Percentiles rank a stretch among this genome's conserved stretches.
Conservation (phyloP, 2,329 filamentous ascomycete genomes). For the Ophiosphaerella herpotricha region DNA sequence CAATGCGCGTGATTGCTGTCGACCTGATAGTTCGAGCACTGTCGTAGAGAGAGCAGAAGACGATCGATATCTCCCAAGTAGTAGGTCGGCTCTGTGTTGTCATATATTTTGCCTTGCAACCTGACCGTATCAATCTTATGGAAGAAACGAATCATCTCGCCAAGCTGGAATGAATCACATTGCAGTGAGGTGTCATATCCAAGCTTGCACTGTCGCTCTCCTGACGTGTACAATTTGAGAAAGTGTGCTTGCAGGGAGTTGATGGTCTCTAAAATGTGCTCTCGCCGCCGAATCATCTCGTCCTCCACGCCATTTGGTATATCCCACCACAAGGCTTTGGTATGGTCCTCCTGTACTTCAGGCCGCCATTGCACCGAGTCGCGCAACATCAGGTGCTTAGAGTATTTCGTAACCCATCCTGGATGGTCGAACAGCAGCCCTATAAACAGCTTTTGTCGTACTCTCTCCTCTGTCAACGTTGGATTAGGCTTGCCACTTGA, state of each 20-base stretch:
- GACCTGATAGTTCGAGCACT: constrained; percentile 74
- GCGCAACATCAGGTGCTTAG: constrained; percentile 67
- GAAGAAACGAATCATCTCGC: constrained; percentile 76
- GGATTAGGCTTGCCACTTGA: constrained; percentile 47
- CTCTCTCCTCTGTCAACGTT: constrained; percentile 62
- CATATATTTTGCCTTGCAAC: constrained; percentile 53
- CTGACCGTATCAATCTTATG: constrained; percentile 64
- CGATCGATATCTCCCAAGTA: constrained; percentile 66
- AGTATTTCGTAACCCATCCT: constrained; percentile 63
- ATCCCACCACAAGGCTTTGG: constrained; percentile 70
- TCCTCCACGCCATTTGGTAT: constrained; percentile 71
- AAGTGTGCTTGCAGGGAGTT: constrained; percentile 73
- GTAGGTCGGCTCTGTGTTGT: constrained; percentile 49
- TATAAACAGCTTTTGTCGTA: constrained; percentile 72
- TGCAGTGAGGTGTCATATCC: constrained; percentile 74
- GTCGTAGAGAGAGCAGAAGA: constrained; percentile 64
- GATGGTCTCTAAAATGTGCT: constrained; percentile 69
- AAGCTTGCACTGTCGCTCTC: constrained; percentile 70
- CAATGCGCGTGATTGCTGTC: constrained; percentile 76
- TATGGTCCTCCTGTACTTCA: constrained; percentile 43
- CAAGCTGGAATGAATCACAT: constrained; percentile 79
- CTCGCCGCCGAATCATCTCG: constrained; percentile 69
- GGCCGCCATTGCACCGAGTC: constrained; percentile 65
- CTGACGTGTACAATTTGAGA: constrained; percentile 68
- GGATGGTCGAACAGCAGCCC: constrained; percentile 68